These are phyloP conservation scores for Agaricus blazei DNA, from an alignment of 768 basidiomycete genomes.

Conservation along the genomic window DNA sequence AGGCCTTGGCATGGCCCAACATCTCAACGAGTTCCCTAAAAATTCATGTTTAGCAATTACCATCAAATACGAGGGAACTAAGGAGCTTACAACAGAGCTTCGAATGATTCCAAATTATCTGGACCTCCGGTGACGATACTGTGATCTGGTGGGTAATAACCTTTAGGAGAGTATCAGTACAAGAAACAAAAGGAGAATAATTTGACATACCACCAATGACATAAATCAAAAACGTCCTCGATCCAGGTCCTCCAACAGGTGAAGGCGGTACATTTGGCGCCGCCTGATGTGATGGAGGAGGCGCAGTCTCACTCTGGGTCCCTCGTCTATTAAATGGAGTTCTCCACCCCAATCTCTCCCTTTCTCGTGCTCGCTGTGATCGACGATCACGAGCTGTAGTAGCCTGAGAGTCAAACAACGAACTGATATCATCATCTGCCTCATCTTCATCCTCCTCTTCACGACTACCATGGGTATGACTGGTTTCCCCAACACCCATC, in stretches of 20 bases:
- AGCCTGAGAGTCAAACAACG: background rate
- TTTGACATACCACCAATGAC: constrained; percentile 68
- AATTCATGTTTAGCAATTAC: background rate
- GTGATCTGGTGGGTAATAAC: constrained; percentile 91
- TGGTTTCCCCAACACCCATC: constrained; percentile 47
- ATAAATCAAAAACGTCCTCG: constrained; percentile 84
- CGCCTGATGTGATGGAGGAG: background rate
- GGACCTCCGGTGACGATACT: constrained; percentile 77
- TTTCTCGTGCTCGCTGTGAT: background rate
- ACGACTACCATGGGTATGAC: constrained; percentile 20
- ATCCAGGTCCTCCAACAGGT: constrained; percentile 25
- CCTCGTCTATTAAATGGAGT: constrained; percentile 43
- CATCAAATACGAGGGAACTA: constrained; percentile 6
- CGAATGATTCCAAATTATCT: constrained; percentile 71
- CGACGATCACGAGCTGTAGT: background rate
- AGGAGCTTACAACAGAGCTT: constrained; percentile 61
- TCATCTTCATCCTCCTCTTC: background rate
- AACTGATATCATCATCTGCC: constrained; percentile 6
- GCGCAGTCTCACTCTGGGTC: too few relatives aligned
- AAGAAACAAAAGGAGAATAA: constrained; percentile 1
- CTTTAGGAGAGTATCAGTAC: constrained; percentile 27
- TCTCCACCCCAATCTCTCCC: constrained; percentile 38
- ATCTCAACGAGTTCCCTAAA: constrained; percentile 77
- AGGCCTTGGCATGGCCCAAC: constrained; percentile 76
- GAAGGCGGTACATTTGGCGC: constrained; percentile 11